Evolutionary conservation across 495 filamentous ascomycete species (phyloP), one percentile per base, ranked within the genome.

Genomic region (Hypoxylon fuscum): DNA sequence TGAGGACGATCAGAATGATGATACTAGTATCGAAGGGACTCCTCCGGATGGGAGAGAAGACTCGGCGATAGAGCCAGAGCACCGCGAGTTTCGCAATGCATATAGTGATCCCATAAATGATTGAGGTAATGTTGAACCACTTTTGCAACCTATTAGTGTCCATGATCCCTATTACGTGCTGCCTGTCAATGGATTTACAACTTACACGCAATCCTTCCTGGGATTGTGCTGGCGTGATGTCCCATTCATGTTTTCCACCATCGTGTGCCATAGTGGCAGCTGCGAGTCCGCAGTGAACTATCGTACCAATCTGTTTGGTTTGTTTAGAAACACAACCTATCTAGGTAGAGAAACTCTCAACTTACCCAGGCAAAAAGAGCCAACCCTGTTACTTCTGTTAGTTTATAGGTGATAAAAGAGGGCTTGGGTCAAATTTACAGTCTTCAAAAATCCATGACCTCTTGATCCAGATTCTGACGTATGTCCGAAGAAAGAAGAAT

Each of bases 1-100:
- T 59, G 3, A 77, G 55, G 32, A 58, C 52, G 22, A 76, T 74
- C 5, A 78, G 65, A 10, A 58, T n/a, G 5, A 71, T 68, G 20
- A 77, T 73, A 20, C 59, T 44, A 15, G 69, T 66, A 35, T 74
- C 73, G 10, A 75, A 74, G 3, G 42, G 41, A 23, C 66, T 69
- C 29, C 66, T 59, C 1, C 63, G 57, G 14, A 49, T 34, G 8
- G 76, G 69, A 3, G 74, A 62, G 55, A 81, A 79, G 10, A 78
- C 65, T 0, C 76, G 72, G 12, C 73, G 70, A 44, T 79, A 79
- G 6, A 78, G 57, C 12, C 69, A 68, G 1, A 81, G 65, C 5
- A 81, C 74, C 14, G 76, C 69, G 11, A 78, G 35, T 48, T 81
- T 79, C 0, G 76, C 72, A 48, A 71, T 61, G 34, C 69, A 67